phyloP scores from a whole-genome alignment of 169 alveolate species.

The Plasmodium vivax region DNA sequence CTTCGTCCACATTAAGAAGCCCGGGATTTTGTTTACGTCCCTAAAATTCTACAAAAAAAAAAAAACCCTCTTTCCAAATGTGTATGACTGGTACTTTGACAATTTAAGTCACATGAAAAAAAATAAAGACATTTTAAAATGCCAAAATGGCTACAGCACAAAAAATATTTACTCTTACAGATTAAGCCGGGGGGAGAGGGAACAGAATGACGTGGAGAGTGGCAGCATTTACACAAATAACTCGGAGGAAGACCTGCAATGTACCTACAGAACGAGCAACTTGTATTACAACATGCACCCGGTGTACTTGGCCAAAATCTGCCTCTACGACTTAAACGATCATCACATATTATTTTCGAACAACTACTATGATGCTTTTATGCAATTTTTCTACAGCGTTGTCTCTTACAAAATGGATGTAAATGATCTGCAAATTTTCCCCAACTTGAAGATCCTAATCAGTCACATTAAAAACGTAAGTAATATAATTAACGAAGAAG shows the following conservation, averaged over 20 bases:
- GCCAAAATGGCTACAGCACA: constrained; percentile 23
- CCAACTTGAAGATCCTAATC: constrained; percentile 52
- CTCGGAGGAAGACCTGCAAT: constrained; percentile 25
- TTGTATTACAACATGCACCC: constrained; percentile 67
- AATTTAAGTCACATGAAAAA: constrained; percentile 34
- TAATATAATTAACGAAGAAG: constrained; percentile 62
- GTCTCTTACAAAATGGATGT: constrained; percentile 59
- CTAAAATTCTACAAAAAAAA: constrained; percentile 71
- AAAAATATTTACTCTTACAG: constrained; percentile 67
- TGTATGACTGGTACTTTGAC: constrained; percentile 75
- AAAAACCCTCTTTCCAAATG: constrained; percentile 48
- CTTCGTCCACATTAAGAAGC: constrained; percentile 68
- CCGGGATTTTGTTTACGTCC: constrained; percentile 71
- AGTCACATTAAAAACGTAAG: constrained; percentile 71
- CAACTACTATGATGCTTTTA: constrained; percentile 67
- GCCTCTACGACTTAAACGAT: constrained; percentile 73
- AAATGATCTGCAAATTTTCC: constrained; percentile 61
- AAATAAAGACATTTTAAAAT: constrained; percentile 69
- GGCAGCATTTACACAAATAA: constrained; percentile 41
- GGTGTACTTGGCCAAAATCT: constrained; percentile 64
- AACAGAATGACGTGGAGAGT: constrained; percentile 40
- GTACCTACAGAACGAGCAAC: constrained; percentile 60
- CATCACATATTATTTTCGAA: constrained; percentile 56
- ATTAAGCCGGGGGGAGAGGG: background rate
- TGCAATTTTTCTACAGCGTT: constrained; percentile 65